Percentiles rank a stretch among this genome's conserved stretches.
Conservation (phyloP, 169 alveolate genomes). For the Theileria parva region DNA sequence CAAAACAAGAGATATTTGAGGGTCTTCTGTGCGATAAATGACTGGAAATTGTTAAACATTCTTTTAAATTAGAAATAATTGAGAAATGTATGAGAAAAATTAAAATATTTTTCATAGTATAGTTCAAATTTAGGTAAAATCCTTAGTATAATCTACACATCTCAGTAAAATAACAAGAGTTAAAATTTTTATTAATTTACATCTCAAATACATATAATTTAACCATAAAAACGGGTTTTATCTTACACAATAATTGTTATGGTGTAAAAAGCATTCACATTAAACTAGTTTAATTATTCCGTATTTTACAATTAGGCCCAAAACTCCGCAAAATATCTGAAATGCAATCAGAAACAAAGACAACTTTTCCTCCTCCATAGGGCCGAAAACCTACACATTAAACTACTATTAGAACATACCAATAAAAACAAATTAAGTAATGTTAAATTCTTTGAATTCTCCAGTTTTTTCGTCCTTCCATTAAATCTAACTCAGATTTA, state of each 20-base stretch:
- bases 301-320: conserved; percentile 30
- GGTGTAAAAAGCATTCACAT: neutral
- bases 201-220: neutral
- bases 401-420: conserved; percentile 17
- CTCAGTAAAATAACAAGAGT: neutral
- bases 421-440: conserved; percentile 79
- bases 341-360: conserved; percentile 14
- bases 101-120: conserved; percentile 14
- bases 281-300: neutral
- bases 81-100: conserved; percentile 22
- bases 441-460: conserved; percentile 83
- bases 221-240: neutral
- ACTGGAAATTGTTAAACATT: neutral
- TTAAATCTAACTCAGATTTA: conserved; percentile 49
- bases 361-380: conserved; percentile 45
- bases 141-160: conserved; percentile 2
- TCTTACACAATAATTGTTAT: neutral
- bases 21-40: neutral
- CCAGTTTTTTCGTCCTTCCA: conserved; percentile 76
- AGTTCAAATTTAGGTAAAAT: neutral
- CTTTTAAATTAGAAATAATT: conserved; percentile 6
- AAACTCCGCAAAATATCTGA: conserved; percentile 47
- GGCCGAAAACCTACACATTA: conserved; percentile 40
- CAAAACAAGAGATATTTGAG: neutral
- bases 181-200: neutral